A percentile compares a stretch with the other conserved stretches of the same genome.
phyloP scores from a whole-genome alignment of 495 filamentous ascomycete genomes.

The Aspergillus haitiensis region DNA sequence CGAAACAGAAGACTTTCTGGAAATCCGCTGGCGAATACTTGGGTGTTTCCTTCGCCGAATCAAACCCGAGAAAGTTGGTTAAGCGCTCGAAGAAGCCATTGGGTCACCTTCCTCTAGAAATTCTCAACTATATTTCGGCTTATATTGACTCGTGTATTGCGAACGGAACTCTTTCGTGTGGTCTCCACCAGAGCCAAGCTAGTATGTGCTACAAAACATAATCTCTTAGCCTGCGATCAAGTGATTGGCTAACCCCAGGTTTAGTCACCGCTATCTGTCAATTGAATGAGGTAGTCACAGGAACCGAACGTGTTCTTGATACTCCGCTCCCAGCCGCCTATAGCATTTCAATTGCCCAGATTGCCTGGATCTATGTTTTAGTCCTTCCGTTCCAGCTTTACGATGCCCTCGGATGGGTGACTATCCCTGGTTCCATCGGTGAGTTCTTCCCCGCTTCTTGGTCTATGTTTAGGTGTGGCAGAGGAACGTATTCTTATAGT shows the following conservation, averaged over 20 bases:
- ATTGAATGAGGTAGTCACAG: slow-evolving; percentile 72
- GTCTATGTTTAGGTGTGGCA: too few species aligned
- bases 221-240: neutral
- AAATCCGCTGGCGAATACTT: slow-evolving; percentile 67
- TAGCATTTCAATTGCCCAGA: slow-evolving; percentile 80
- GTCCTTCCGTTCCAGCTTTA: slow-evolving; percentile 83
- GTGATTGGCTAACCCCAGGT: slow-evolving; percentile 3
- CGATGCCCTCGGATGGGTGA: slow-evolving; percentile 62
- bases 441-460: slow-evolving; percentile 25
- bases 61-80: slow-evolving; percentile 71
- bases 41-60: slow-evolving; percentile 66
- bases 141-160: slow-evolving; percentile 59
- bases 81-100: slow-evolving; percentile 64
- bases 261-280: slow-evolving; percentile 42
- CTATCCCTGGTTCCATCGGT: slow-evolving; percentile 80
- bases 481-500: slow-evolving; percentile 3
- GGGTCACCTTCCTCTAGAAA: slow-evolving; percentile 76
- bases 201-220: slow-evolving; percentile 32
- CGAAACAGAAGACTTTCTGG: slow-evolving; percentile 53
- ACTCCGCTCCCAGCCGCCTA: slow-evolving; percentile 85
- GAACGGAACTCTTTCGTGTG: slow-evolving; percentile 56
- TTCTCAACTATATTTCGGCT: slow-evolving; percentile 67
- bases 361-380: slow-evolving; percentile 84
- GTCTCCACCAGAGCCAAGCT: slow-evolving; percentile 46
- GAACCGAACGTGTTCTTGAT: slow-evolving; percentile 77